Evolutionary conservation across 345 rosid species (phyloP), one percentile per base, ranked within the genome.

Genomic region (Lumnitzera racemosa): DNA sequence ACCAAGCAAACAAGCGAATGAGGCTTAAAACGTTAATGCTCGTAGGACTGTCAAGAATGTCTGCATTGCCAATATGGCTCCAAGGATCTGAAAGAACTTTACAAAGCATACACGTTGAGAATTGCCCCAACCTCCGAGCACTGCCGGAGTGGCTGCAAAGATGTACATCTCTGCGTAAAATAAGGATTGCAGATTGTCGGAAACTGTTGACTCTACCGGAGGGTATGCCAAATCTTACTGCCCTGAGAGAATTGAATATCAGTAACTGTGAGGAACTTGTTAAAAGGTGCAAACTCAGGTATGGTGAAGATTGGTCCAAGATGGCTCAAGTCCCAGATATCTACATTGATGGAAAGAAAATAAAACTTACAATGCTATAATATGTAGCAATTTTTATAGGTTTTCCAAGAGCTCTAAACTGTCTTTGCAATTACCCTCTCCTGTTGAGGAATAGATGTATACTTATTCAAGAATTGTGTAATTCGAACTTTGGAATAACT

Each of bases 281-380:
- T 12, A 47, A 25, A 20, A 51, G 63, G 53, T 72, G 72, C 51
- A 36, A 47, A 12, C 51, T 31, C n/a, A 52, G 20, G 47, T 47
- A 27, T 13, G 58, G 76, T 43, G 76, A 61, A 14, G 80, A 68
- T 67, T 75, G 76, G 80, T 27, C 51, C 12, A 68, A 63, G 56
- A 76, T 76, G 15, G 54, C 69, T 24, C 76, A 72, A 52, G 7
- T 72, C 46, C 68, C 58, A 11, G 43, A 57, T 10, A 51, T 68
- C 17, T 6, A 46, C n/a, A 56, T 75, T 13, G 70, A 71, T 25
- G 66, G 60, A 14, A 53, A 53, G 63, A 65, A 58, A 36, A 41
- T 71, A 8, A 53, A 63, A 53, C 57, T 47, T 4, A 27, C 43
- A 36, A 36, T 2, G 43, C 7, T 4, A 9, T 36, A 36, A 9